Evolutionary conservation across 2,329 filamentous ascomycete species (phyloP).

Genomic region (Basipetospora chlamydospora): DNA sequence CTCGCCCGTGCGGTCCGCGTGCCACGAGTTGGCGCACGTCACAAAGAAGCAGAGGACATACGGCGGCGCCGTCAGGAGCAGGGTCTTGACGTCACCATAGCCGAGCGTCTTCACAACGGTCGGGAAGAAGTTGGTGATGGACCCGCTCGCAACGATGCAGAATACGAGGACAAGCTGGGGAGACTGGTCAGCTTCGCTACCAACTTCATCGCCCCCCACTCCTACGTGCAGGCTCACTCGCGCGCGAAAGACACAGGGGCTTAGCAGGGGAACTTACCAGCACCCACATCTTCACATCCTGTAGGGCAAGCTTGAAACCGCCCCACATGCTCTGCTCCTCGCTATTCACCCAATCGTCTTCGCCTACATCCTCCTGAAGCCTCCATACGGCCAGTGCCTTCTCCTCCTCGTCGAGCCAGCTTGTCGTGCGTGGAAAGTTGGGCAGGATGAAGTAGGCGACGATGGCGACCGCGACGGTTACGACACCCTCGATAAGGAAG

Average conservation of each 20-base stretch:
- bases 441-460: slow-evolving; percentile 19
- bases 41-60: slow-evolving; percentile 49
- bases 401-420: slow-evolving; percentile 11
- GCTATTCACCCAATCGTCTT: slow-evolving; percentile 46
- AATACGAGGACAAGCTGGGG: slow-evolving; percentile 38
- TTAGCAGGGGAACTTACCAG: slow-evolving; percentile 25
- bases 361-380: slow-evolving; percentile 48
- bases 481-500: slow-evolving; percentile 52
- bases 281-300: slow-evolving; percentile 45
- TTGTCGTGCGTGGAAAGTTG: slow-evolving; percentile 29
- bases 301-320: slow-evolving; percentile 39
- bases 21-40: slow-evolving; percentile 51
- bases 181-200: slow-evolving; percentile 3
- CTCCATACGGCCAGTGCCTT: slow-evolving; percentile 45
- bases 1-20: slow-evolving; percentile 58
- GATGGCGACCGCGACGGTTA: slow-evolving; percentile 20
- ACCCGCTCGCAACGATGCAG: slow-evolving; percentile 39
- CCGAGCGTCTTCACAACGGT: slow-evolving; percentile 55
- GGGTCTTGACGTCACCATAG: slow-evolving; percentile 43
- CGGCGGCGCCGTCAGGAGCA: slow-evolving; percentile 50
- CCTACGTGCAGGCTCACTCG: too few relatives aligned
- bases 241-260: too few relatives aligned
- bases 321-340: slow-evolving; percentile 39
- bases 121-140: slow-evolving; percentile 55
- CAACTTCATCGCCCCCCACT: too few relatives aligned